These are phyloP conservation scores for Fusarium sarcochroum DNA, from an alignment of 2,329 filamentous ascomycete genomes.

Conservation along the genomic window DNA sequence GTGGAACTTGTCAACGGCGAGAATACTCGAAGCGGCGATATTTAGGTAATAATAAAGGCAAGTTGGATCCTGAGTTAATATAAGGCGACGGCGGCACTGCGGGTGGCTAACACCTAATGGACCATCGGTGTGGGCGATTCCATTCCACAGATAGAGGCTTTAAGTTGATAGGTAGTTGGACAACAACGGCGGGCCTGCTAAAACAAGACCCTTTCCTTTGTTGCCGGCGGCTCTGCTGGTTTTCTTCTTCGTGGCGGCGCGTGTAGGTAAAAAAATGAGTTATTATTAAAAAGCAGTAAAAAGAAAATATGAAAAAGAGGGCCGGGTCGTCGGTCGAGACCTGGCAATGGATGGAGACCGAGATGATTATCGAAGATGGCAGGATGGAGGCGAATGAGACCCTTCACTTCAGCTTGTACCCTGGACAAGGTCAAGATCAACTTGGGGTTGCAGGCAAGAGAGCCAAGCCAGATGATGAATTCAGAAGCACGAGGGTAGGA, in stretches of 20 bases:
- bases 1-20: conserved; percentile 23
- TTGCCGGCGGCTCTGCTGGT: conserved; percentile 25
- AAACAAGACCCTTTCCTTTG: conserved; percentile 18
- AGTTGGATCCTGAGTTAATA: conserved; percentile 10
- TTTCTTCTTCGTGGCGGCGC: conserved; percentile 5
- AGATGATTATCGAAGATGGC: conserved; percentile 17
- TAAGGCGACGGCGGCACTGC: conserved; percentile 29
- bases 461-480: conserved; percentile 16
- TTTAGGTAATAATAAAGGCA: conserved; percentile 34
- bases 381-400: conserved; percentile 13
- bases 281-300: conserved; percentile 1
- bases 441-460: no score
- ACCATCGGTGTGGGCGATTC: conserved; percentile 38
- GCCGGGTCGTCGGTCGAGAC: conserved; percentile 24
- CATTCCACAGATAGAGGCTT: conserved; percentile 38
- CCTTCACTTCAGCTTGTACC: conserved; percentile 11
- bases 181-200: conserved; percentile 27
- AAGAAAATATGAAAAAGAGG: conserved; percentile 25
- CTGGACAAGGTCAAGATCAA: conserved; percentile 10
- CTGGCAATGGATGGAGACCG: conserved; percentile 14
- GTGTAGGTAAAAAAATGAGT: conserved; percentile 15
- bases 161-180: conserved; percentile 28
- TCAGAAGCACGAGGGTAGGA: background rate
- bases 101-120: conserved; percentile 35
- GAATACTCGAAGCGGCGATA: conserved; percentile 34